phyloP scores from a whole-genome alignment of 495 filamentous ascomycete genomes.

The Tricharina praecox region DNA sequence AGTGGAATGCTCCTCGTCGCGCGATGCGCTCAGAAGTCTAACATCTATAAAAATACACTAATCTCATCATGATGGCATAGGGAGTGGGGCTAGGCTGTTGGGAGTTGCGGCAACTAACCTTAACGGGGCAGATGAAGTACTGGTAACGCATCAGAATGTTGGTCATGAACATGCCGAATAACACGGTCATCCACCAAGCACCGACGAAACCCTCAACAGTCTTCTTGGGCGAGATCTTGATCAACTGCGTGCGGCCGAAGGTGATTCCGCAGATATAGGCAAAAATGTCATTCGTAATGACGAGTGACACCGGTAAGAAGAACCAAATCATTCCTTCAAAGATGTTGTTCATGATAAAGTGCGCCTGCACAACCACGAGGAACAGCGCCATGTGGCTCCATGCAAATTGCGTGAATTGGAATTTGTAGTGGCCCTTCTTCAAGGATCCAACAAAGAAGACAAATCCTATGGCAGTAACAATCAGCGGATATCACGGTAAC shows the following conservation, averaged over 20 bases:
- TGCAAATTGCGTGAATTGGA: conserved; percentile 97
- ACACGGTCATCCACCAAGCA: conserved; percentile 86
- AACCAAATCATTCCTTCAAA: conserved; percentile 99
- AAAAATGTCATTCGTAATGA: conserved; percentile 98
- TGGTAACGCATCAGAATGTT: conserved; percentile 79
- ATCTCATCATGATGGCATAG: conserved; percentile 16
- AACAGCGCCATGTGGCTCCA: conserved; percentile 99
- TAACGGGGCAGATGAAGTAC: conserved; percentile 97
- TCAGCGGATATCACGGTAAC: conserved; percentile 1
- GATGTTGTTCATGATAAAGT: conserved; percentile 99
- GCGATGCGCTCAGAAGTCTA: conserved; percentile 22
- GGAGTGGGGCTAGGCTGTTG: neutral
- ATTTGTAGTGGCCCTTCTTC: conserved; percentile 85
- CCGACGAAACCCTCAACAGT: conserved; percentile 97
- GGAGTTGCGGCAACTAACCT: conserved; percentile 32
- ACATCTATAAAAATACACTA: conserved; percentile 22
- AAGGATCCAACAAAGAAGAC: conserved; percentile 97
- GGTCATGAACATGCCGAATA: conserved; percentile 68
- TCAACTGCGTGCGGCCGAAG: conserved; percentile 89
- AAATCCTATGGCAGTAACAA: conserved; percentile 47
- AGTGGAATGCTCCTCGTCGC: conserved; percentile 11
- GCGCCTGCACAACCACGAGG: conserved; percentile 91
- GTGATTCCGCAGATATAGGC: conserved; percentile 96
- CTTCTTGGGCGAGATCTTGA: conserved; percentile 98
- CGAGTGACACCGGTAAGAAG: conserved; percentile 85